These are phyloP conservation scores for Moringa oleifera DNA, from an alignment of 345 rosid species.

Conservation along the genomic window DNA sequence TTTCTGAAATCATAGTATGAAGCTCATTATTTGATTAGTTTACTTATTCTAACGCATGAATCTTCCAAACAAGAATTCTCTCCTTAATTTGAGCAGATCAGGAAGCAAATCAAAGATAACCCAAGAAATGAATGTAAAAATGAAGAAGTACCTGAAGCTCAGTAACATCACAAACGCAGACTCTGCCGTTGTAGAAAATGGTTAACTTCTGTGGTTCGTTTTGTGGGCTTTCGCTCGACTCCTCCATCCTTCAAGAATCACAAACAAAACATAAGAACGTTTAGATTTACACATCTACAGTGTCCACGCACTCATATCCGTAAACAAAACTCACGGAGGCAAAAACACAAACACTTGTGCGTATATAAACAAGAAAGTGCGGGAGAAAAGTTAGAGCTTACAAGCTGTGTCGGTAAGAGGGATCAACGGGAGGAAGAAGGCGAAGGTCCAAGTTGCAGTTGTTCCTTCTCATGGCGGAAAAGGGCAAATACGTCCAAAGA, in stretches of 20 bases:
- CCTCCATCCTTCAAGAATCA: slow-evolving; percentile 15
- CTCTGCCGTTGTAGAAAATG: slow-evolving; percentile 42
- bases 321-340: background rate
- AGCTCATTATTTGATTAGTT: too few relatives aligned
- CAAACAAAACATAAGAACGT: background rate
- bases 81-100: too few relatives aligned
- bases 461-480: slow-evolving; percentile 29
- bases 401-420: slow-evolving; percentile 8
- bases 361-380: background rate
- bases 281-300: too few relatives aligned
- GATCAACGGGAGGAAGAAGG: slow-evolving; percentile 20
- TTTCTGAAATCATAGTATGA: too few relatives aligned
- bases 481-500: too few relatives aligned
- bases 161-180: slow-evolving; percentile 41
- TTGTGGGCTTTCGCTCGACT: slow-evolving; percentile 15
- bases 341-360: too few relatives aligned
- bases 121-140: too few relatives aligned
- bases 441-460: slow-evolving; percentile 42
- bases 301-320: too few relatives aligned
- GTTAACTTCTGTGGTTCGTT: slow-evolving; percentile 29
- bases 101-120: too few relatives aligned
- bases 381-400: background rate
- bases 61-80: too few relatives aligned
- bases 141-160: slow-evolving; percentile 32
- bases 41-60: too few relatives aligned